These are phyloP conservation scores for Tylopilus sp. DNA, from an alignment of 1,284 basidiomycete genomes.

Conservation along the genomic window DNA sequence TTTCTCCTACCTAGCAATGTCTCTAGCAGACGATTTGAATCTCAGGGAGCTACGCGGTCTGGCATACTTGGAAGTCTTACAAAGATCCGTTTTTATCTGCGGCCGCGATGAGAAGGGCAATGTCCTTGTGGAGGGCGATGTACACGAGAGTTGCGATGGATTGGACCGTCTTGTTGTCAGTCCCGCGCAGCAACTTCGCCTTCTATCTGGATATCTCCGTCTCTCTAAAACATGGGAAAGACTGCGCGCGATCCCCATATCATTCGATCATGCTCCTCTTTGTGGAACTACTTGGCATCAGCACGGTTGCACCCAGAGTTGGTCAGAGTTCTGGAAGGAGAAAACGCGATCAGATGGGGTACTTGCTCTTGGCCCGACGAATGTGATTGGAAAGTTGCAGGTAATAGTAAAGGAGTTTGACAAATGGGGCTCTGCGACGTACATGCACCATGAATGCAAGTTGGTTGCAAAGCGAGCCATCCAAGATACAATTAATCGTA, in stretches of 20 bases:
- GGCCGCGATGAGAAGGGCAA: constrained; percentile 24
- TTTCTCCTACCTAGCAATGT: constrained; percentile 72
- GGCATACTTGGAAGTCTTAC: constrained; percentile 74
- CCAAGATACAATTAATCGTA: constrained; percentile 56
- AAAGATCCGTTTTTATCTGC: constrained; percentile 58
- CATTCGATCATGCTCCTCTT: constrained; percentile 63
- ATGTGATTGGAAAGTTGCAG: constrained; percentile 66
- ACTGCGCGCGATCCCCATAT: constrained; percentile 58
- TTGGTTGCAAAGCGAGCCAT: constrained; percentile 60
- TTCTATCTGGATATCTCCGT: constrained; percentile 69
- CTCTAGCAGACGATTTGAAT: constrained; percentile 68
- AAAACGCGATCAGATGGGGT: constrained; percentile 66
- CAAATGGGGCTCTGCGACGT: constrained; percentile 68
- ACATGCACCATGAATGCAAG: constrained; percentile 76
- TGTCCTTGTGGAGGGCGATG: constrained; percentile 37
- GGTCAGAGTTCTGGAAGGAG: constrained; percentile 74
- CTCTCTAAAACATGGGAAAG: constrained; percentile 68
- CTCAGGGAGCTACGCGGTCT: constrained; percentile 61
- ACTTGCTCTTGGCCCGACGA: constrained; percentile 60
- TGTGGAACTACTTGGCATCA: constrained; percentile 74
- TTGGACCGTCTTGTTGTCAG: constrained; percentile 56
- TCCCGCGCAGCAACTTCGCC: constrained; percentile 62
- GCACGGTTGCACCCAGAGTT: constrained; percentile 67
- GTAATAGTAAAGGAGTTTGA: constrained; percentile 68
- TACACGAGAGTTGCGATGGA: constrained; percentile 45